phyloP scores from a whole-genome alignment of 352 stramenopile genomes.

The Globisporangium barbulae region DNA sequence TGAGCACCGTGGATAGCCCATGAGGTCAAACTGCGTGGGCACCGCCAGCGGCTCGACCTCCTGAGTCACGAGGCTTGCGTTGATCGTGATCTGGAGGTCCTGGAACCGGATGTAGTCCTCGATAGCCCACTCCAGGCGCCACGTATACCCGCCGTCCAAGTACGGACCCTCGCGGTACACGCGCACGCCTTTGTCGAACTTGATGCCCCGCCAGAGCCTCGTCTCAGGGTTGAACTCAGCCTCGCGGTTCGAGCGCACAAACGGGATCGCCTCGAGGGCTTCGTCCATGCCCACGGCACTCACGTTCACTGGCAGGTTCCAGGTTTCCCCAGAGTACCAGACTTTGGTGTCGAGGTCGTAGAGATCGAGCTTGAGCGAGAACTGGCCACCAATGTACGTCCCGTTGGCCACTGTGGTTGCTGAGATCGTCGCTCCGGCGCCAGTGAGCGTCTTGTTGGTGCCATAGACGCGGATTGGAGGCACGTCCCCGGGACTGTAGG shows the following conservation, averaged over 20 bases:
- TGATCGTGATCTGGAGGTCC: slow-evolving; percentile 56
- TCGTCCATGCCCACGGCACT: slow-evolving; percentile 68
- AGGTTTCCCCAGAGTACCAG: slow-evolving; percentile 47
- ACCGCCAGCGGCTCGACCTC: slow-evolving; percentile 58
- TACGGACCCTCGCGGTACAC: slow-evolving; percentile 64
- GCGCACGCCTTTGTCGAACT: slow-evolving; percentile 74
- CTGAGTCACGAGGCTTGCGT: slow-evolving; percentile 57
- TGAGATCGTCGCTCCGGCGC: slow-evolving; percentile 24
- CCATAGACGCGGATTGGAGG: slow-evolving; percentile 50
- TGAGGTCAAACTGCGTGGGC: slow-evolving; percentile 42
- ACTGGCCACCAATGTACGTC: slow-evolving; percentile 66
- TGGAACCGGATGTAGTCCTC: slow-evolving; percentile 73
- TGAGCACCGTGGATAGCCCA: slow-evolving; percentile 40
- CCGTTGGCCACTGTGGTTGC: slow-evolving; percentile 57
- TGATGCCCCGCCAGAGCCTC: slow-evolving; percentile 38
- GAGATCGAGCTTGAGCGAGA: slow-evolving; percentile 54
- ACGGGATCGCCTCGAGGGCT: slow-evolving; percentile 60
- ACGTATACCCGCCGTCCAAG: slow-evolving; percentile 68
- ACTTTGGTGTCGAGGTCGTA: slow-evolving; percentile 38
- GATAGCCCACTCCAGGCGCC: slow-evolving; percentile 69
- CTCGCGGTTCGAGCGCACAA: slow-evolving; percentile 67
- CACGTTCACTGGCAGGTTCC: slow-evolving; percentile 67
- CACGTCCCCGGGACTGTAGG: slow-evolving; percentile 57
- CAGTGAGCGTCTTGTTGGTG: slow-evolving; percentile 24
- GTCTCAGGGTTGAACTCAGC: slow-evolving; percentile 59